Base-by-base conservation (phyloP, 2,329 filamentous ascomycete species). In the Cladophialophora carrionii region DNA sequence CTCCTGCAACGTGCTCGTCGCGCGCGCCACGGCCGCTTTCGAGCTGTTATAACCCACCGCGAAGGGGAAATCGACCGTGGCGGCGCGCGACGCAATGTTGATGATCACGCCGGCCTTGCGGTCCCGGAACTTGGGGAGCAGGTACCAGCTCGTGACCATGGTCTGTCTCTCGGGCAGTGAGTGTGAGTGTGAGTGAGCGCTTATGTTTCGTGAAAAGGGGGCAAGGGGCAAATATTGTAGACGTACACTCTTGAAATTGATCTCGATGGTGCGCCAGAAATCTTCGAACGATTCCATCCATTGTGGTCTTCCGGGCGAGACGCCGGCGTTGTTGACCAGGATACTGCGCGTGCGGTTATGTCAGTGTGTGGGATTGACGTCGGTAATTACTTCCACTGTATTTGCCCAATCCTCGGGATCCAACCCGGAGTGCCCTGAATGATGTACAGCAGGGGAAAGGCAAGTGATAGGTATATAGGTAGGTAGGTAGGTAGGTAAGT, bases 321-420 rank as follows among this genome's bases (percentile, higher is more conserved):
- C 72, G 17, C 73, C 73, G 14, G 73, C 72, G 49, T 73, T 73
- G 68, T 74, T 74, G 49, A 74, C 69, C 5, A 74, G 67, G 24
- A 72, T 73, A 52, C 67, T 67, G 57, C 41, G 37, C 29, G 17
- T 14, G 14, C 5, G n/a, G n/a, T n/a, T 61, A 64, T 54, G 69
- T 62, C 61, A 37, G 17, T 26, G 20, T 34, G 37, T 43, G 37
- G 32, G 2, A 34, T 29, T 3, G 26, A 29, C 26, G 6, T 29
- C 3, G 3, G 26, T 3, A 29, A 29, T 6, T 6, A 29, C n/a
- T n/a, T 29, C 26, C 26, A 6, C 26, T 29, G 26, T 29, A 6
- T 6, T 29, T 29, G 26, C 26, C 6, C 26, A 29, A 29, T 6
- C 26, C 26, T 29, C 26, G 26, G 26, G 26, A 29, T 29, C 3